phyloP scores from a whole-genome alignment of 2,329 filamentous ascomycete genomes.

The Erysiphe pulchra region DNA sequence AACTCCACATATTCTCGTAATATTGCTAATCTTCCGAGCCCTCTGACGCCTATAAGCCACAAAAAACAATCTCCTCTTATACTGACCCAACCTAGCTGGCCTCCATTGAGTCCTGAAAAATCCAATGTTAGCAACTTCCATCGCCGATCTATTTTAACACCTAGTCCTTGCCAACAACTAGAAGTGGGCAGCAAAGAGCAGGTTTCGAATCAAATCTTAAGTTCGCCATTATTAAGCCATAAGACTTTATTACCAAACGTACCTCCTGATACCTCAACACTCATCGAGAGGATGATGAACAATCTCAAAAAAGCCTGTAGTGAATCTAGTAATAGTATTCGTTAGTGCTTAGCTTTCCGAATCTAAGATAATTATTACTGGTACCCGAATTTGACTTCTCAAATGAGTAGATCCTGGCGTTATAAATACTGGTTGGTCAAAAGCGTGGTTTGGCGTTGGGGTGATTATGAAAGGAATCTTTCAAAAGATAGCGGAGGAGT shows the following conservation, averaged over 20 bases:
- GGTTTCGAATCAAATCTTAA: neutral
- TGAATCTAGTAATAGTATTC: neutral
- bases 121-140: neutral
- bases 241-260: conserved; percentile 11
- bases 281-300: conserved; percentile 26
- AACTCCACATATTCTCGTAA: neutral
- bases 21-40: neutral
- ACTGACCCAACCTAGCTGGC: neutral
- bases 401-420: too few relatives aligned
- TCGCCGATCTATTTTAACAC: neutral
- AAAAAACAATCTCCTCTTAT: neutral
- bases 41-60: neutral
- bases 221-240: neutral
- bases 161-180: neutral
- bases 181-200: neutral
- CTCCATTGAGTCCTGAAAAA: neutral
- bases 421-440: too few relatives aligned
- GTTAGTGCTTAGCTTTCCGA: too few relatives aligned
- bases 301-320: conserved; percentile 18
- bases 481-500: too few relatives aligned
- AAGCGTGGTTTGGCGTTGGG: too few relatives aligned
- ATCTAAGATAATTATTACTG: too few relatives aligned
- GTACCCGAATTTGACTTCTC: too few relatives aligned
- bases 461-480: too few relatives aligned
- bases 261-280: conserved; percentile 13